Base-by-base conservation (phyloP, 305 asterid species). In the Caryopteris hybrid region DNA sequence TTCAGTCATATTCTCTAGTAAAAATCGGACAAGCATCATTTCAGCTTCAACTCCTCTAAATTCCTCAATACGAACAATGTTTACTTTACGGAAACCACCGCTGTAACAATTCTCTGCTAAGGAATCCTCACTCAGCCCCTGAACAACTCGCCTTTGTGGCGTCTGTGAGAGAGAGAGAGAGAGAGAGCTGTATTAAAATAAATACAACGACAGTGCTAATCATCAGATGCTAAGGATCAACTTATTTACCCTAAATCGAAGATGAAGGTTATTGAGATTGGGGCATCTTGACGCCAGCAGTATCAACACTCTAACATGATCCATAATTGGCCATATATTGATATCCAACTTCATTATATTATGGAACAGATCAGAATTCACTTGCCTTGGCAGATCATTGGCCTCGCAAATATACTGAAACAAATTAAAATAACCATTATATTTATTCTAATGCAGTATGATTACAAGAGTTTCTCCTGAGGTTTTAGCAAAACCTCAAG, bases 341-440 rank as follows among this genome's bases (percentile, higher is more conserved):
- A 66, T 38, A 3, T 46, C 47, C 73, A 73, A 21, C 16, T 9
- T 4, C 55, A 5, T 4, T 39, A 39, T 12, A 29, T 59, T 14
- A 66, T 6, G 23, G 53, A 58, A 66, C 8, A 36, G 11, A 31
- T 11, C 16, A 43, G 3, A 27, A 42, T 59, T 36, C 17, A 52
- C 17, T 61, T 31, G 63, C 57, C 66, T 50, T 20, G 34, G 51
- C 31, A 73, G 46, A 38, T 73, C 42, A 56, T 6, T 16, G 50
- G 38, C 63, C 63, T 48, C 18, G 21, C 68, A 57, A 42, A 73
- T 68, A 47, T 42, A 29, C 77, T 73, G 68, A 58, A 66, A 51
- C 53, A 52, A 55, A 66, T 17, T 38, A 11, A 29, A 50, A 50
- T 48, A 36, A 57, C 36, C 10, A 5, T 8, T 29, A 25, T 3